Evolutionary conservation across 495 filamentous ascomycete genomes (phyloP), one percentile per base, ranked within the genome.

Genomic region (Aspergillus homomorphus): DNA sequence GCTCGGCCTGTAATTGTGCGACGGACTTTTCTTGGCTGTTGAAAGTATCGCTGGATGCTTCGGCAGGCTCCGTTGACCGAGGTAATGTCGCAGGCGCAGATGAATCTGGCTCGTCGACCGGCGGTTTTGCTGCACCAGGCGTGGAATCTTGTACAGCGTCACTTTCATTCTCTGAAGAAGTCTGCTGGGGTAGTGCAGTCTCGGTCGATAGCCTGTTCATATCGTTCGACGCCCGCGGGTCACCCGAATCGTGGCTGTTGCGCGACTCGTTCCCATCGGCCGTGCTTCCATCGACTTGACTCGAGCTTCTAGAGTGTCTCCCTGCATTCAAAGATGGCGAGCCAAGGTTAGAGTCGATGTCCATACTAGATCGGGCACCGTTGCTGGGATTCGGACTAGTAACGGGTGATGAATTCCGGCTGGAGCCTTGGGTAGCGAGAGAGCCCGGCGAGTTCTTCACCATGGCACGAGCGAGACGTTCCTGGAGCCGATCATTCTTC

Each of bases 401-500:
- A 33, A 71, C 62, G 45, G 67, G 72, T 7, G 71, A 67, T 14
- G 33, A 16, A 68, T 58, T 48, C 65, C 67, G 54, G 64, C 68
- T 15, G 75, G 62, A 2, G 75, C 68, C 50, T 72, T 72, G 69
- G 4, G 71, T 69, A 22, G 64, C 60, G 10, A 60, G 43, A 54
- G 64, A 70, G 1, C 59, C 60, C 6, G 66, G 42, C 19, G 69
- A 58, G 46, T 71, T 80, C 44, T 78, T 79, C 0, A 76, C 82
- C 66, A 87, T 74, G 14, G 87, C 86, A 42, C 82, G 82, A 38
- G 91, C 92, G 6, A 97, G 77, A 26, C 90, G 84, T 72, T 96
- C 92, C 69, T 96, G 92, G 41, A 97, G 80, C 14, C 89, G 83
- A 60, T 90, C 88, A 77, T 87, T 92, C 54, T 82, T 81, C 56